These are phyloP conservation scores for Globisporangium spiculum DNA, from an alignment of 352 stramenopile genomes.

Conservation along the genomic window DNA sequence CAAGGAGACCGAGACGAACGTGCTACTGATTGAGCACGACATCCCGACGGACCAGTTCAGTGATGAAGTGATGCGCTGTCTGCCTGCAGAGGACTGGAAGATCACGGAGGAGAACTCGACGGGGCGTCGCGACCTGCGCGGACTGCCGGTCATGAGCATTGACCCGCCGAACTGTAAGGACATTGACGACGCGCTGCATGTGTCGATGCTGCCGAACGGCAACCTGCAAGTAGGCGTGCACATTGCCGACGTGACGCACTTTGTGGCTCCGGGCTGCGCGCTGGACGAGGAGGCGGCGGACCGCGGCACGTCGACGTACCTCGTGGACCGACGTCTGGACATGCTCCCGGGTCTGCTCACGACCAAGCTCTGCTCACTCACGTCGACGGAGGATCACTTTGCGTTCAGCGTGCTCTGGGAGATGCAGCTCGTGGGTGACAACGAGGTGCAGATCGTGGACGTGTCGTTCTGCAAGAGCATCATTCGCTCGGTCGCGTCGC, in stretches of 20 bases:
- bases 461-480: constrained; percentile 98
- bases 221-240: constrained; percentile 95
- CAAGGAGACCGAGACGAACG: constrained; percentile 95
- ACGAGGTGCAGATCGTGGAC: constrained; percentile 90
- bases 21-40: constrained; percentile 96
- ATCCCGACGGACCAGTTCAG: constrained; percentile 90
- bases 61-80: constrained; percentile 88
- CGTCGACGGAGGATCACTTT: constrained; percentile 72
- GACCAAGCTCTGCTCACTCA: constrained; percentile 97
- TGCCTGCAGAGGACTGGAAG: constrained; percentile 93
- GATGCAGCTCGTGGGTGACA: constrained; percentile 54
- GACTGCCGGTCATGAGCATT: constrained; percentile 92
- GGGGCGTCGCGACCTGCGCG: constrained; percentile 89
- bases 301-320: constrained; percentile 95
- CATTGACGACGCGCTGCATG: constrained; percentile 99
- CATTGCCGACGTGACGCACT: constrained; percentile 99
- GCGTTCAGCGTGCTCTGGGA: constrained; percentile 83
- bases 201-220: constrained; percentile 90
- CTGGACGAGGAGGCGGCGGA: constrained; percentile 94
- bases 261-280: constrained; percentile 91
- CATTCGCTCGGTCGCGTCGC: constrained; percentile 94
- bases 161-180: constrained; percentile 92
- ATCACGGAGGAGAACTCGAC: constrained; percentile 94
- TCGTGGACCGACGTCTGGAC: constrained; percentile 98
- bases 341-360: constrained; percentile 98